Base-by-base conservation (phyloP, 2,329 filamentous ascomycete species). In the Apiospora rasikravindrae region DNA sequence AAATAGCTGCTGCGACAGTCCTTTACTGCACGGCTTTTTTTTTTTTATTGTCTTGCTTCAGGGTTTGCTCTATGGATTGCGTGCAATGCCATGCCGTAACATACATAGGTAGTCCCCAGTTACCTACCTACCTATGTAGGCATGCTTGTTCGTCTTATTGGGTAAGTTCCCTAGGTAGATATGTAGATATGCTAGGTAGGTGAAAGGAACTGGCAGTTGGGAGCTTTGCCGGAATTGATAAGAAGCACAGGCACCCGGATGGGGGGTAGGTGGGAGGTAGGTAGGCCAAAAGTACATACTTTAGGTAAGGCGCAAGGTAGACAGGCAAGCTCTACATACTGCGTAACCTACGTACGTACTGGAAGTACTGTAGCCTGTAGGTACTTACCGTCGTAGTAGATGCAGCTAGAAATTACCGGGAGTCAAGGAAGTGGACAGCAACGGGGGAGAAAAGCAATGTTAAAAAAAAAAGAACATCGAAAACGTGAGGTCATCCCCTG, bases 401-500 rank as follows among this genome's bases (percentile, higher is more conserved):
- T 26, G 44, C 14, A 26, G 10, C n/a, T 24, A 51, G 10, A 51
- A 14, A 13, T 51, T 4, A 24, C 49, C n/a, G n/a, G n/a, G 49
- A 51, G 49, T 51, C 49, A 51, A 40, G 33, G 33, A 64, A 64
- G 57, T 64, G 57, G 57, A 64, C 57, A 40, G 57, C 57, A 64
- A 64, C 22, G 44, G 47, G 44, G 47, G 67, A 44, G 10, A 44
- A 49, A 68, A 49, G n/a, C 26, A 69, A 49, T 22, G 49, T n/a
- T 33, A 45, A n/a, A 33, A 33, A 49, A 45, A 45, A 68, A 61
- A 61, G 22, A 11, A 1, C 19, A 64, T 64, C 57, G 57, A 64
- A 64, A 64, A 64, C 57, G 57, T 64, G 57, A 64, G 57, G 57
- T 69, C 67, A 69, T 49, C 67, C 67, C 40, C 67, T 45, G 37